These are phyloP conservation scores for Curvularia verruculosa DNA, from an alignment of 2,329 filamentous ascomycete genomes.

Conservation along the genomic window DNA sequence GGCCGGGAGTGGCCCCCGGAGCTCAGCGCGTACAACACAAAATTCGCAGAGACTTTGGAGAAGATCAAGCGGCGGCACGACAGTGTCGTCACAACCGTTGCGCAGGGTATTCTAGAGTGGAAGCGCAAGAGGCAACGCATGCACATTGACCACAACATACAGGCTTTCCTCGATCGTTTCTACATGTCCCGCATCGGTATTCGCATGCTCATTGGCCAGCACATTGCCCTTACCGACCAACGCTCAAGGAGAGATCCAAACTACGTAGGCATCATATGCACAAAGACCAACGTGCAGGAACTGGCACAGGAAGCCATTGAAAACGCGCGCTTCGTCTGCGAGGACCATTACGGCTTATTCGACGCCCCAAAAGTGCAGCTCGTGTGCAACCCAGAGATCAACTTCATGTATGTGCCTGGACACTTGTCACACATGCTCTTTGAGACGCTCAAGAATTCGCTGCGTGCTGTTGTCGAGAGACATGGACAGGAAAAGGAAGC, in stretches of 20 bases:
- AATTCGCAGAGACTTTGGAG: constrained; percentile 86
- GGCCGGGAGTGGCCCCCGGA: constrained; percentile 90
- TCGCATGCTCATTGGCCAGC: constrained; percentile 97
- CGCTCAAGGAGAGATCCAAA: constrained; percentile 85
- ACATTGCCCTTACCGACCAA: constrained; percentile 95
- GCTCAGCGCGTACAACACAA: constrained; percentile 89
- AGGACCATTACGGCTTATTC: constrained; percentile 97
- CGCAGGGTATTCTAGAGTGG: constrained; percentile 96
- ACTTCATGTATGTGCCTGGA: constrained; percentile 99
- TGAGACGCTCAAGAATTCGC: constrained; percentile 97
- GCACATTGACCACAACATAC: constrained; percentile 97
- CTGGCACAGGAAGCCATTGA: constrained; percentile 97
- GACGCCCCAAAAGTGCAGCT: constrained; percentile 96
- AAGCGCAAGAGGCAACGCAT: constrained; percentile 95
- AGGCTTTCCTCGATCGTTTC: constrained; percentile 96
- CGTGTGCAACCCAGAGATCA: constrained; percentile 89
- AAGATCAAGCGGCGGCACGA: constrained; percentile 96
- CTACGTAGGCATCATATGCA: constrained; percentile 98
- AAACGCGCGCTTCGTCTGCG: constrained; percentile 98
- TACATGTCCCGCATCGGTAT: constrained; percentile 99
- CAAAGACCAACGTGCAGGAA: constrained; percentile 94
- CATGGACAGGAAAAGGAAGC: constrained; percentile 95
- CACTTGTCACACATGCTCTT: constrained; percentile 99
- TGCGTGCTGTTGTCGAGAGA: constrained; percentile 93
- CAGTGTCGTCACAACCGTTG: constrained; percentile 95